Conservation (phyloP, 371 early-diverging fungal genomes). For the Rhizopus microsporus region DNA sequence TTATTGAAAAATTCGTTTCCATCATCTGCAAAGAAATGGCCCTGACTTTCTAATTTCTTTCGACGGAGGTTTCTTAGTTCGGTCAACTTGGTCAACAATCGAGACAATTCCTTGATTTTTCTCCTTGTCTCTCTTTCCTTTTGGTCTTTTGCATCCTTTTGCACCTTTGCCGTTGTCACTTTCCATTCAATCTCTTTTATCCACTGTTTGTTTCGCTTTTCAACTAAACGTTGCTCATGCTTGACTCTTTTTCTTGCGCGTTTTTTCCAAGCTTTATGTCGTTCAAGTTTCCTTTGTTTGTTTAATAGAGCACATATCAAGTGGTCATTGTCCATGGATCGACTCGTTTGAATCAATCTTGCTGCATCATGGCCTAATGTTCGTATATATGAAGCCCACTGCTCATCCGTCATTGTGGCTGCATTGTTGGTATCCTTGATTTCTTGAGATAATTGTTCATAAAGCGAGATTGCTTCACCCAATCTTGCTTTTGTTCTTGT, state of each 20-base stretch:
- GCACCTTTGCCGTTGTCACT: conserved; percentile 7
- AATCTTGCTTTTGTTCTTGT: conserved; percentile 15
- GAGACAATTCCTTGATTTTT: conserved; percentile 18
- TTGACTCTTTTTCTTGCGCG: conserved; percentile 10
- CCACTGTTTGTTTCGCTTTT: conserved; percentile 14
- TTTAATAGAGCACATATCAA: conserved; percentile 3
- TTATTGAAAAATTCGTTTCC: conserved; percentile 49
- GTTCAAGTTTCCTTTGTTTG: conserved; percentile 18
- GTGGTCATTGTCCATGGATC: conserved; percentile 1
- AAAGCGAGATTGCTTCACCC: conserved; percentile 15
- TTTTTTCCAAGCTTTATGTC: conserved; percentile 23
- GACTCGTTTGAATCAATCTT: conserved; percentile 18
- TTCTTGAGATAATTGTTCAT: conserved; percentile 16
- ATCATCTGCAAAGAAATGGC: conserved; percentile 55
- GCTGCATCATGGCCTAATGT: conserved; percentile 20
- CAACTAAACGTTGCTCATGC: not conserved
- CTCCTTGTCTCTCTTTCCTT: conserved; percentile 3
- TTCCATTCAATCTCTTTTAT: conserved; percentile 19
- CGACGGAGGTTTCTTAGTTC: conserved; percentile 15
- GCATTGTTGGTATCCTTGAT: conserved; percentile 1
- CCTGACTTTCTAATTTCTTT: conserved; percentile 26
- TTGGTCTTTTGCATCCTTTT: not conserved
- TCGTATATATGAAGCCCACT: conserved; percentile 17
- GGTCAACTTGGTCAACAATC: conserved; percentile 11
- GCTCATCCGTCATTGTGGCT: conserved; percentile 11